Conservation (phyloP, 1,284 basidiomycete genomes). For the Ustilago bromivora region DNA sequence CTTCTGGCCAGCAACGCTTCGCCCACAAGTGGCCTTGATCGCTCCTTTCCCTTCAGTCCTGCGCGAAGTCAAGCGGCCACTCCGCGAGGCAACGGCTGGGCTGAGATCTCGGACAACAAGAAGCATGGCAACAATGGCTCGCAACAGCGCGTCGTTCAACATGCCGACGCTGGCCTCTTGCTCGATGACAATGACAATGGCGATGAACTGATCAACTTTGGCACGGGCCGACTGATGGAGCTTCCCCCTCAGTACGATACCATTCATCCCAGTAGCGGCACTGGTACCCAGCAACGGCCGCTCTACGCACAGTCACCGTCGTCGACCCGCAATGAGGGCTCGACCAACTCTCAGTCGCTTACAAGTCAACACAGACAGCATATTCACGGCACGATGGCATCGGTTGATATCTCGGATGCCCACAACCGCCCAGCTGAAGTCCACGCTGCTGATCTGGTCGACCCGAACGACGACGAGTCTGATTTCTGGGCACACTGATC, state of each 20-base stretch:
- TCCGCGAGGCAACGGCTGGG: conserved; percentile 18
- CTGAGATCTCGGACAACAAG: conserved; percentile 17
- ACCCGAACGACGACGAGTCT: conserved; percentile 44
- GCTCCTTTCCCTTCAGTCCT: conserved; percentile 20
- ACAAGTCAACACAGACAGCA: conserved; percentile 13
- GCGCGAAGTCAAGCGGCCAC: not conserved
- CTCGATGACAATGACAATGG: conserved; percentile 57
- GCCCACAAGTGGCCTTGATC: conserved; percentile 20
- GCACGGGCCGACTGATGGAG: conserved; percentile 42
- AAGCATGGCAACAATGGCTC: not conserved
- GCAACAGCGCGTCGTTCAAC: conserved; percentile 39
- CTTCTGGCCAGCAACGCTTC: conserved; percentile 34
- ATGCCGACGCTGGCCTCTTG: conserved; percentile 57
- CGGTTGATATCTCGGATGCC: conserved; percentile 39
- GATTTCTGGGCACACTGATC: conserved; percentile 45
- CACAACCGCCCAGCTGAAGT: conserved; percentile 25
- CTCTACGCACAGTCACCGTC: conserved; percentile 1
- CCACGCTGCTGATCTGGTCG: conserved; percentile 45
- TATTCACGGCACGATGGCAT: conserved; percentile 17
- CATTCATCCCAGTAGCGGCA: conserved; percentile 30
- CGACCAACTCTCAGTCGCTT: conserved; percentile 8
- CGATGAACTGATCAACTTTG: conserved; percentile 39
- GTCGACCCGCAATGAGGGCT: not conserved
- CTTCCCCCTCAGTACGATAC: conserved; percentile 60
- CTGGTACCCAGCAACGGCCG: conserved; percentile 16